Conservation (phyloP, 2,329 filamentous ascomycete species). For the Didymella pomorum region DNA sequence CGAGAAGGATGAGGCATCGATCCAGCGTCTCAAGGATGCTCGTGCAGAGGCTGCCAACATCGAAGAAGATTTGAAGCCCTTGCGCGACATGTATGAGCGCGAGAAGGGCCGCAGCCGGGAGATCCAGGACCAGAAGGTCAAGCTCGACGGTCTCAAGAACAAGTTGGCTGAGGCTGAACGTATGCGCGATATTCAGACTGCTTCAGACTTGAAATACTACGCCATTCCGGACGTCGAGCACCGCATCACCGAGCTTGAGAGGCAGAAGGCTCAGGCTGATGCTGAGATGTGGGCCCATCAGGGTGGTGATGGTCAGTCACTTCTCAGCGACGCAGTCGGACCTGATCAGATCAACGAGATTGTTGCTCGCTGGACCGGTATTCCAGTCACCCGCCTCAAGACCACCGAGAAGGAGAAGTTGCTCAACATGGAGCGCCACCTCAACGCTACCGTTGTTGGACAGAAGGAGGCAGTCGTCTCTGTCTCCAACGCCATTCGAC, state of each 20-base stretch:
- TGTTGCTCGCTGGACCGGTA: slow-evolving; percentile 96
- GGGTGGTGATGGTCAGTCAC: slow-evolving; percentile 67
- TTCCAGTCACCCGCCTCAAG: slow-evolving; percentile 91
- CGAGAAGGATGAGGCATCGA: slow-evolving; percentile 93
- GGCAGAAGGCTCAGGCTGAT: slow-evolving; percentile 80
- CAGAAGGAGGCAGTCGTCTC: slow-evolving; percentile 93
- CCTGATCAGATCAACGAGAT: slow-evolving; percentile 99
- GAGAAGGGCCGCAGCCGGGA: slow-evolving; percentile 91
- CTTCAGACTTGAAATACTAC: slow-evolving; percentile 95
- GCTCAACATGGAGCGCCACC: slow-evolving; percentile 92
- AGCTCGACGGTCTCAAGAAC: slow-evolving; percentile 88
- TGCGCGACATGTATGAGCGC: slow-evolving; percentile 93
- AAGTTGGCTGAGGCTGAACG: slow-evolving; percentile 95
- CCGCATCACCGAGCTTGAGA: slow-evolving; percentile 82
- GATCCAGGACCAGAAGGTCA: slow-evolving; percentile 93
- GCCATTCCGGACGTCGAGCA: slow-evolving; percentile 91
- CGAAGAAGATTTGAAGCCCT: slow-evolving; percentile 87
- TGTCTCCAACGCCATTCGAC: slow-evolving; percentile 93
- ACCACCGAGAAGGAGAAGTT: slow-evolving; percentile 98
- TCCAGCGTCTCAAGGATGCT: slow-evolving; percentile 80
- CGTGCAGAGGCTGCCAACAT: slow-evolving; percentile 93
- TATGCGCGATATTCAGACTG: slow-evolving; percentile 81
- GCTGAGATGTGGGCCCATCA: slow-evolving; percentile 64
- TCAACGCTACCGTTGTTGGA: slow-evolving; percentile 85
- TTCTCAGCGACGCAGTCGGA: slow-evolving; percentile 92